Percentiles rank a stretch among this genome's conserved stretches.
phyloP scores from a whole-genome alignment of 2,329 filamentous ascomycete species.

The Apiospora saccharicola region DNA sequence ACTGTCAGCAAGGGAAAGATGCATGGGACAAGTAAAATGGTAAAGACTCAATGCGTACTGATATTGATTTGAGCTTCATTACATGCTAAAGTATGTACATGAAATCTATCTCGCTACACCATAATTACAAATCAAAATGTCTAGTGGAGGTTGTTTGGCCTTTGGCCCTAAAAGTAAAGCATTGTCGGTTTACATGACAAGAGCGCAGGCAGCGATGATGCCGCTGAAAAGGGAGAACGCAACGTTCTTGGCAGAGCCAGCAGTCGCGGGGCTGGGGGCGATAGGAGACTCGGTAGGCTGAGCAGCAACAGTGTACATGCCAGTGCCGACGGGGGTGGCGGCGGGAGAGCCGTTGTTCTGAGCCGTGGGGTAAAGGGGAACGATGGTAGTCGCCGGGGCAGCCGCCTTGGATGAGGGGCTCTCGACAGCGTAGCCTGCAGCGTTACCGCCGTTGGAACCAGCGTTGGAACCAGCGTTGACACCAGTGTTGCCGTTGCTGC shows the following conservation, averaged over 20 bases:
- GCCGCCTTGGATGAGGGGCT: slow-evolving; percentile 48
- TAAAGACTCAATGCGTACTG: not conserved
- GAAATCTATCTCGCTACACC: not conserved
- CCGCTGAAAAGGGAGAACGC: slow-evolving; percentile 27
- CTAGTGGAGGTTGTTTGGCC: too few relatives aligned
- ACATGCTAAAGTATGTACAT: slow-evolving; percentile 13
- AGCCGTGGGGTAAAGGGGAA: slow-evolving; percentile 74
- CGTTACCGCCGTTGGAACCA: not conserved
- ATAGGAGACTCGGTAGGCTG: slow-evolving; percentile 41
- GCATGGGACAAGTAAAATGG: too few relatives aligned
- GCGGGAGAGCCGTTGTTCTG: slow-evolving; percentile 68
- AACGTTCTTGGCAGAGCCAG: slow-evolving; percentile 32
- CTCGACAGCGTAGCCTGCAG: slow-evolving; percentile 64
- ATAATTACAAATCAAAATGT: not conserved
- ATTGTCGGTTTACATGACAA: slow-evolving; percentile 18
- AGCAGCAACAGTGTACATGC: slow-evolving; percentile 58
- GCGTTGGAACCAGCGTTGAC: not conserved
- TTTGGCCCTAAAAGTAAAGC: too few relatives aligned
- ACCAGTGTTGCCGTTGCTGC: not conserved
- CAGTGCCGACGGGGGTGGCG: slow-evolving; percentile 73
- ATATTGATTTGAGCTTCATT: not conserved
- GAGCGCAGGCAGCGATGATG: slow-evolving; percentile 27
- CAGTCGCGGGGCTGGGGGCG: slow-evolving; percentile 29
- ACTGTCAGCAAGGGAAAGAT: not conserved
- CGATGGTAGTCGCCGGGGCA: slow-evolving; percentile 59